Evolutionary conservation across 2,329 filamentous ascomycete genomes (phyloP).

Genomic region (Cordyceps fumosorosea): DNA sequence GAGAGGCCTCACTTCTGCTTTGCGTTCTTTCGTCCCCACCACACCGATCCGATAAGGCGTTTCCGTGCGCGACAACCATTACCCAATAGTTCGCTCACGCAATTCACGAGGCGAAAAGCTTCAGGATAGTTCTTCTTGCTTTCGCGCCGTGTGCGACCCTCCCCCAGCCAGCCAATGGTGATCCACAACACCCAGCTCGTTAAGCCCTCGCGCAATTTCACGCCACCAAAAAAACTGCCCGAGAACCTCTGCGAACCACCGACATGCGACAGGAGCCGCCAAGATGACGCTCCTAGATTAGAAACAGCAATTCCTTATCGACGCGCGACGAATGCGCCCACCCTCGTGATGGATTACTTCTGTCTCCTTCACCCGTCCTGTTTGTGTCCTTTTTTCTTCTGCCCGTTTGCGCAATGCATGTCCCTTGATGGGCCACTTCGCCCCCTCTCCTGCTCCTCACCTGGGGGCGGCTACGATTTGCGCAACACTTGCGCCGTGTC

Average conservation of each 20-base stretch:
- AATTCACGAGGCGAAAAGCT: background rate
- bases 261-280: background rate
- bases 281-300: background rate
- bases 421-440: background rate
- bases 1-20: background rate
- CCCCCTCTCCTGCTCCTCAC: background rate
- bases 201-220: background rate
- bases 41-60: background rate
- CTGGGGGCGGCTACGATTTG: constrained; percentile 1
- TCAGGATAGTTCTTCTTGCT: background rate
- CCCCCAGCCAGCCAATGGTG: background rate
- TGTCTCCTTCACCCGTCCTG: background rate
- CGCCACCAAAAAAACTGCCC: background rate
- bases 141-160: background rate
- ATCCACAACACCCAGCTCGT: background rate
- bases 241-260: constrained; percentile 4
- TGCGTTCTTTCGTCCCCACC: background rate
- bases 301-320: background rate
- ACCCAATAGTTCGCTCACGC: background rate
- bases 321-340: background rate
- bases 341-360: background rate
- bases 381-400: background rate
- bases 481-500: constrained; percentile 4
- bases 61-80: background rate
- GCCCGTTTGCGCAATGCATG: background rate